Evolutionary conservation across 2,329 filamentous ascomycete species (phyloP).

Genomic region (Claviceps citrina): DNA sequence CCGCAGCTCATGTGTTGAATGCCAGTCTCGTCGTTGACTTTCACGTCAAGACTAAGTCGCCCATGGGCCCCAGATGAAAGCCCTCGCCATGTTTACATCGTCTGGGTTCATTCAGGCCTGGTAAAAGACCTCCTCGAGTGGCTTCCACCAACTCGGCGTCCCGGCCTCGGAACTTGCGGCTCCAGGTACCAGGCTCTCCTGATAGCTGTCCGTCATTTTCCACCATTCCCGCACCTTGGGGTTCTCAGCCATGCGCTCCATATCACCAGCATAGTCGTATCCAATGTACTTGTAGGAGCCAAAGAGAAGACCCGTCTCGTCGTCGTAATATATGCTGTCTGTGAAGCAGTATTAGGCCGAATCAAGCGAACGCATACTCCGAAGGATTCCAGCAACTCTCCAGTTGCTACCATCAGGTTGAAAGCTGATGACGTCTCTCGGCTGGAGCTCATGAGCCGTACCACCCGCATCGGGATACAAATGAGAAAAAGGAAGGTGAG

Average conservation of each 20-base stretch:
- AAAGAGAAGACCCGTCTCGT: slow-evolving; percentile 48
- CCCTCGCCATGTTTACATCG: not conserved
- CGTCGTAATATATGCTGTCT: slow-evolving; percentile 63
- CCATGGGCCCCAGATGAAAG: not conserved
- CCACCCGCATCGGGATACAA: not conserved
- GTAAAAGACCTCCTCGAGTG: slow-evolving; percentile 55
- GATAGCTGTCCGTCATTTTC: slow-evolving; percentile 63
- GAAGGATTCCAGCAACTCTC: no score
- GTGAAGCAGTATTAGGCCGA: slow-evolving; percentile 1
- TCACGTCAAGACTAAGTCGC: not conserved
- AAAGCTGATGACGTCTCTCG: not conserved
- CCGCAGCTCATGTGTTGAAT: not conserved
- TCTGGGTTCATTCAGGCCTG: slow-evolving; percentile 23
- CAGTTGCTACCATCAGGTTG: not conserved
- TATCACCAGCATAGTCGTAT: slow-evolving; percentile 54
- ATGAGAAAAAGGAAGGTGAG: not conserved
- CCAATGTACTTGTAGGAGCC: slow-evolving; percentile 69
- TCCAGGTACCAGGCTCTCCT: slow-evolving; percentile 47
- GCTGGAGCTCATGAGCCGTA: not conserved
- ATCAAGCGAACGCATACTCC: not conserved
- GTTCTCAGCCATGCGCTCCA: slow-evolving; percentile 60
- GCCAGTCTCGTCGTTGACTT: not conserved
- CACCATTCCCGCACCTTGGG: slow-evolving; percentile 65
- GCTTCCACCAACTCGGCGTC: slow-evolving; percentile 52
- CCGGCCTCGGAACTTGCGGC: slow-evolving; percentile 43